Conservation (phyloP, 2,329 filamentous ascomycete genomes). For the Fusarium xyrophilum region DNA sequence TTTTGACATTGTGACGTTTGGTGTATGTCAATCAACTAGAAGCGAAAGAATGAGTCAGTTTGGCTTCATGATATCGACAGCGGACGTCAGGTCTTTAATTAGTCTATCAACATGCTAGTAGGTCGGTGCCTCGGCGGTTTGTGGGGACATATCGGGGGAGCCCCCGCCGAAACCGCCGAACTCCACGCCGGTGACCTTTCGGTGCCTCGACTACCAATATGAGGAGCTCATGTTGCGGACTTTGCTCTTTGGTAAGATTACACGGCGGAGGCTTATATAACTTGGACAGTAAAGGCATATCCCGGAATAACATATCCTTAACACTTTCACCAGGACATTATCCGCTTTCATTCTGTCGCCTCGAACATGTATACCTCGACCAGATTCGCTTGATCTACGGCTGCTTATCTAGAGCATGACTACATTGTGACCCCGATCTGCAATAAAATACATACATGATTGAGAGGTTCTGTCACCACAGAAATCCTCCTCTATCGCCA, state of each 20-base stretch:
- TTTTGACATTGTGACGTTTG: conserved; percentile 33
- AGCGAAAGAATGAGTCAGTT: background rate
- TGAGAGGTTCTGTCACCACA: background rate
- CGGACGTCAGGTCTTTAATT: conserved; percentile 22
- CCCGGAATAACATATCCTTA: background rate
- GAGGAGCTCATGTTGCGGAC: background rate
- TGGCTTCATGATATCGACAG: background rate
- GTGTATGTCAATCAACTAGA: background rate
- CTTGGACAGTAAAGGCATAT: too few relatives aligned
- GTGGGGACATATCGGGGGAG: conserved; percentile 9
- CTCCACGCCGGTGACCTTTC: conserved; percentile 21
- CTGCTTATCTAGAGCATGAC: background rate
- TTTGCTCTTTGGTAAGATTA: background rate
- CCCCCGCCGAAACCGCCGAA: conserved; percentile 41
- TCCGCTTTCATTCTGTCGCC: background rate
- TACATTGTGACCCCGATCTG: background rate
- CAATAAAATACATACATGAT: background rate
- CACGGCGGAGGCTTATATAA: too few relatives aligned
- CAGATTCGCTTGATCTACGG: background rate
- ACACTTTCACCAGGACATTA: background rate
- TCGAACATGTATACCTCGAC: background rate
- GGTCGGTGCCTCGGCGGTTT: conserved; percentile 31
- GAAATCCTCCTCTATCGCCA: background rate
- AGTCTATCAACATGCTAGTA: background rate
- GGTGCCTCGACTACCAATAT: background rate